phyloP scores from a whole-genome alignment of 1,139 yeast genomes.

The Yamadazyma taylorii region DNA sequence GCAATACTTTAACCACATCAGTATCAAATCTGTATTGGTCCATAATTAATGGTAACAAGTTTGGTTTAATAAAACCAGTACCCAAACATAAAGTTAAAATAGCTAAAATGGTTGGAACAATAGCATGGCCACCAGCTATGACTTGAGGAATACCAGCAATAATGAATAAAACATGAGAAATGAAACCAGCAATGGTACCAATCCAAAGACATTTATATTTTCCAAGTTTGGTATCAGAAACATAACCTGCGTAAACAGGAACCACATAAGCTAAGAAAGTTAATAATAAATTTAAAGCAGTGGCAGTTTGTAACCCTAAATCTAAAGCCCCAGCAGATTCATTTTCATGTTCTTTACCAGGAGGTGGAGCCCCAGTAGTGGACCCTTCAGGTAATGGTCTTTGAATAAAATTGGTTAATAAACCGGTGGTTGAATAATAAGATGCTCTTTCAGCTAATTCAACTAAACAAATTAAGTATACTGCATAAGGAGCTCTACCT shows the following conservation, averaged over 20 bases:
- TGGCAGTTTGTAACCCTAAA: constrained; percentile 38
- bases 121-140: constrained; percentile 33
- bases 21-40: constrained; percentile 52
- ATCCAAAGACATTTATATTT: constrained; percentile 43
- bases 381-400: constrained; percentile 53
- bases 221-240: constrained; percentile 45
- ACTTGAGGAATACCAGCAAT: constrained; percentile 42
- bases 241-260: constrained; percentile 45
- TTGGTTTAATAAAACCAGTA: constrained; percentile 54
- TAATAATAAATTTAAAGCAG: constrained; percentile 39
- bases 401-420: constrained; percentile 45
- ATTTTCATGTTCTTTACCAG: constrained; percentile 25
- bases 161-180: constrained; percentile 39
- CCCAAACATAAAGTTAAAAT: constrained; percentile 41
- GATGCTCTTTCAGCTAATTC: constrained; percentile 51
- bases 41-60: constrained; percentile 51
- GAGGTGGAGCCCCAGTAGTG: constrained; percentile 42
- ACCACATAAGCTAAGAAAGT: constrained; percentile 44
- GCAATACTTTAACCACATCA: constrained; percentile 58
- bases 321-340: constrained; percentile 44
- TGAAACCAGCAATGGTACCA: constrained; percentile 40
- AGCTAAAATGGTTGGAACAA: constrained; percentile 37
- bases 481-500: constrained; percentile 27
- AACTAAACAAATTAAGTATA: constrained; percentile 40
- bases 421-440: constrained; percentile 43